Conservation (phyloP, 83 land plant genomes). For the Isoetes engelmannii region DNA sequence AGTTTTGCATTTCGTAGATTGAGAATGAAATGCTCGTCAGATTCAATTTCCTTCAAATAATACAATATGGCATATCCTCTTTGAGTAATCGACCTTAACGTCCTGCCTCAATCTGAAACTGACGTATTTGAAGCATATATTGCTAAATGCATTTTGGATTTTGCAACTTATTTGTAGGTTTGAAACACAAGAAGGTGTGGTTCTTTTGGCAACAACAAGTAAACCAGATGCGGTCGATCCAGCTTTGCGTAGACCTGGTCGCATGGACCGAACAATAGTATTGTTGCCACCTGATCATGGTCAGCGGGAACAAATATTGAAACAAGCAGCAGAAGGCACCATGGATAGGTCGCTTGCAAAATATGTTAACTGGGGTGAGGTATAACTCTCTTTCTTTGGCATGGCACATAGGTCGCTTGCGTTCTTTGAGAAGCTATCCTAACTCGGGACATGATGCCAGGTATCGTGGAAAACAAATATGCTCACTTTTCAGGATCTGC, state of each 20-base stretch:
- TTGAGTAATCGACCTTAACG: neutral
- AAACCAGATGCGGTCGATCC: constrained; percentile 68
- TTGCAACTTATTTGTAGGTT: constrained; percentile 40
- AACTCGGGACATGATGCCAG: neutral
- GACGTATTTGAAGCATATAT: neutral
- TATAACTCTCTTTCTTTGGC: constrained; percentile 13
- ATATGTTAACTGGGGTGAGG: constrained; percentile 86
- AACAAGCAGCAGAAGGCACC: constrained; percentile 48
- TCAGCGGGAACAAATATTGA: constrained; percentile 78
- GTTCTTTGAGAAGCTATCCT: neutral
- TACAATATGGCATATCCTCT: neutral
- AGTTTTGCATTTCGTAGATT: no score
- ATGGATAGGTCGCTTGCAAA: constrained; percentile 62
- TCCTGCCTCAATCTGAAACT: neutral
- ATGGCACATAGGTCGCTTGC: neutral
- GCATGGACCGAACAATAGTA: constrained; percentile 87
- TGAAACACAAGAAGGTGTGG: constrained; percentile 97
- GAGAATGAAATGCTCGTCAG: no score
- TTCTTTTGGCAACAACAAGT: constrained; percentile 80
- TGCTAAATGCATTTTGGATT: no score
- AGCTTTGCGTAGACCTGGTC: constrained; percentile 90
- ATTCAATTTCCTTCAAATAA: neutral
- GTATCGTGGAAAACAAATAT: constrained; percentile 34
- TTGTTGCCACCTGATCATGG: constrained; percentile 62
- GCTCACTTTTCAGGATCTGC: constrained; percentile 28